A percentile compares a stretch with the other conserved stretches of the same genome.
Evolutionary conservation across 345 rosid genomes (phyloP).

Genomic region (Citrus inodora): DNA sequence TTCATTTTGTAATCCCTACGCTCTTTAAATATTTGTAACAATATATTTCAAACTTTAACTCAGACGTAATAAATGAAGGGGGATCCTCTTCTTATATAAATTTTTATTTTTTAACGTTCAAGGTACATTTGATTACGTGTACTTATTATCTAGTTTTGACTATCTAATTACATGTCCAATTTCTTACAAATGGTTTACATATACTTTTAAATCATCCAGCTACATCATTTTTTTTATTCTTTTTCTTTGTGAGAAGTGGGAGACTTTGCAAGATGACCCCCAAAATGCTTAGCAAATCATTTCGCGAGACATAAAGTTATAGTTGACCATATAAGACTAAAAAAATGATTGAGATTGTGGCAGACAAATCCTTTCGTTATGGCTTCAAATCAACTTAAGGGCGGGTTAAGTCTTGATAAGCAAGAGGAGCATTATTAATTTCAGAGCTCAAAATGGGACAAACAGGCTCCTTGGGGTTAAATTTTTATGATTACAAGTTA

Average conservation of each 20-base stretch:
- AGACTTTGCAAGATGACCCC: background rate
- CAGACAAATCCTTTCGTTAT: background rate
- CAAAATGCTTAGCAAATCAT: constrained; percentile 5
- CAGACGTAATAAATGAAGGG: background rate
- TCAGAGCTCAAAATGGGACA: background rate
- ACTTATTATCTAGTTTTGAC: too few relatives aligned
- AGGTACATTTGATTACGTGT: too few relatives aligned
- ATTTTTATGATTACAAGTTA: constrained; percentile 21
- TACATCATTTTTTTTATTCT: background rate
- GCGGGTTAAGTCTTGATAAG: background rate
- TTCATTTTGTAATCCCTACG: background rate
- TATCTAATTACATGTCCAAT: too few relatives aligned
- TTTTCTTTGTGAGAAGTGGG: background rate
- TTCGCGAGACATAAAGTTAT: background rate
- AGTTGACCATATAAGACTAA: background rate
- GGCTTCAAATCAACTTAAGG: background rate
- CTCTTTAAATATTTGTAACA: background rate
- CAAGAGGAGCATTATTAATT: background rate
- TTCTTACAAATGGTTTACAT: background rate
- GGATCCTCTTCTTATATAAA: background rate
- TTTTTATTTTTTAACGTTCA: too few relatives aligned
- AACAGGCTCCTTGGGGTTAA: constrained; percentile 26
- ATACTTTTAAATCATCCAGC: background rate
- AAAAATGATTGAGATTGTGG: background rate
- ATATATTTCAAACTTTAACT: background rate